Percentiles rank a stretch among this genome's conserved stretches.
These are phyloP conservation scores for Starmerella potacharoeniae DNA, from an alignment of 805 yeast species.

Conservation along the genomic window DNA sequence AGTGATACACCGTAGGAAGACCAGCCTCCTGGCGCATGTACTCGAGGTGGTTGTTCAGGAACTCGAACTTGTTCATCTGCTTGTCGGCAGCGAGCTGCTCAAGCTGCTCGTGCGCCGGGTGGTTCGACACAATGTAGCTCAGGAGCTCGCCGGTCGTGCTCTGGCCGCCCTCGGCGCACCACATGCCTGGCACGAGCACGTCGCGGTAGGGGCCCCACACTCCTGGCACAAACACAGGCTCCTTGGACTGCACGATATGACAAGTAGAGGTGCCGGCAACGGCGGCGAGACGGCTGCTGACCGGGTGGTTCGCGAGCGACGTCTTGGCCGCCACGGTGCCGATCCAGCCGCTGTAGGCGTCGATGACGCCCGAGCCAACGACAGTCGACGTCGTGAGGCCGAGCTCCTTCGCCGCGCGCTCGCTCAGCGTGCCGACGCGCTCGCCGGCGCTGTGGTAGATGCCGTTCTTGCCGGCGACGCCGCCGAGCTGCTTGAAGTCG, in stretches of 20 bases:
- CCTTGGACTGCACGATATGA: conserved; percentile 75
- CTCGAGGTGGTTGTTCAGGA: conserved; percentile 65
- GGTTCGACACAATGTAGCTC: conserved; percentile 76
- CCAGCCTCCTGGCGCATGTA: conserved; percentile 44
- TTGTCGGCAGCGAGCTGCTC: conserved; percentile 49
- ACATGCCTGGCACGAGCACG: conserved; percentile 75
- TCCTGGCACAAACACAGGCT: conserved; percentile 84
- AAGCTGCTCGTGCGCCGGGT: conserved; percentile 75
- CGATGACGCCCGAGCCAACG: conserved; percentile 94
- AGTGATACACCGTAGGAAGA: conserved; percentile 60
- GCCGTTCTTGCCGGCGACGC: conserved; percentile 63
- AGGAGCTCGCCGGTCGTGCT: conserved; percentile 91
- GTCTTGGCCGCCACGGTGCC: conserved; percentile 94
- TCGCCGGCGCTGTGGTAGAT: conserved; percentile 80
- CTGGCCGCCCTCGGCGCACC: conserved; percentile 99
- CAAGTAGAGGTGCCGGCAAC: conserved; percentile 98
- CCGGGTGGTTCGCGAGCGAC: conserved; percentile 30
- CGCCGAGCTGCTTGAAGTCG: conserved; percentile 72
- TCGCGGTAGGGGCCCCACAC: conserved; percentile 99
- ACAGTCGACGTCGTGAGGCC: conserved; percentile 71
- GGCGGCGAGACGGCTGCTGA: conserved; percentile 84
- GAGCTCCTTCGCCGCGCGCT: conserved; percentile 61
- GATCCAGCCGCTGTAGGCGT: conserved; percentile 97
- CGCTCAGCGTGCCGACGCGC: conserved; percentile 60
- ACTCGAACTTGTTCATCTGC: conserved; percentile 67